Evolutionary conservation across 345 rosid genomes (phyloP).

Genomic region (Punica granatum): DNA sequence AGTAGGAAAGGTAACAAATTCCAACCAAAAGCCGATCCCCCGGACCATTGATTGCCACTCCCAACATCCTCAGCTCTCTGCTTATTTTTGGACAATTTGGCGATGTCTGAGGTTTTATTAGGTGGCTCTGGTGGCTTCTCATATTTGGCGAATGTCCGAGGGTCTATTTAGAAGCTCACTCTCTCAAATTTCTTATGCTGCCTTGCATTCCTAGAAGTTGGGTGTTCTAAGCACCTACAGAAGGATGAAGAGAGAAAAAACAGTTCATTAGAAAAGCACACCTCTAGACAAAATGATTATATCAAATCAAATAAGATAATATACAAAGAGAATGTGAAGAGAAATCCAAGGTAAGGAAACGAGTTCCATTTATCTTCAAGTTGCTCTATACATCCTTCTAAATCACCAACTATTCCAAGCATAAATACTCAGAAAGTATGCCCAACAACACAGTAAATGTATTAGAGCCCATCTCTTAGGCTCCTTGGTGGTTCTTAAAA

Average conservation of each 20-base stretch:
- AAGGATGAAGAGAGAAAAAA: not conserved
- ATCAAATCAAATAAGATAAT: not conserved
- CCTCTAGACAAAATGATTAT: not conserved
- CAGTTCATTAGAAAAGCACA: not conserved
- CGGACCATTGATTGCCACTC: constrained; percentile 27
- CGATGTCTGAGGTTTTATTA: constrained; percentile 8
- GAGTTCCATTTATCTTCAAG: not conserved
- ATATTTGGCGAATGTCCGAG: too few relatives aligned
- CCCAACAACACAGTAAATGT: not conserved
- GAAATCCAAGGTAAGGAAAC: not conserved
- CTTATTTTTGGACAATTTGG: constrained; percentile 27
- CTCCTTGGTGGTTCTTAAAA: too few relatives aligned
- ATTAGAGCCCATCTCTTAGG: too few relatives aligned
- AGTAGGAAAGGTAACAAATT: constrained; percentile 56
- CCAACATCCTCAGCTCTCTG: constrained; percentile 24
- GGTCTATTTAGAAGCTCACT: constrained; percentile 45
- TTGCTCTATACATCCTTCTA: not conserved
- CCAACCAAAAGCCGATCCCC: constrained; percentile 95
- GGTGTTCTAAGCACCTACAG: constrained; percentile 55
- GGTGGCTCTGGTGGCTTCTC: constrained; percentile 11
- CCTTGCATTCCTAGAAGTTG: constrained; percentile 59
- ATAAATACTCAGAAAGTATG: not conserved
- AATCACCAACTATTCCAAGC: not conserved
- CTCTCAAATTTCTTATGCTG: constrained; percentile 55
- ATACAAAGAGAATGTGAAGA: not conserved